Conservation (phyloP, 768 basidiomycete species). For the Terana coerulea region DNA sequence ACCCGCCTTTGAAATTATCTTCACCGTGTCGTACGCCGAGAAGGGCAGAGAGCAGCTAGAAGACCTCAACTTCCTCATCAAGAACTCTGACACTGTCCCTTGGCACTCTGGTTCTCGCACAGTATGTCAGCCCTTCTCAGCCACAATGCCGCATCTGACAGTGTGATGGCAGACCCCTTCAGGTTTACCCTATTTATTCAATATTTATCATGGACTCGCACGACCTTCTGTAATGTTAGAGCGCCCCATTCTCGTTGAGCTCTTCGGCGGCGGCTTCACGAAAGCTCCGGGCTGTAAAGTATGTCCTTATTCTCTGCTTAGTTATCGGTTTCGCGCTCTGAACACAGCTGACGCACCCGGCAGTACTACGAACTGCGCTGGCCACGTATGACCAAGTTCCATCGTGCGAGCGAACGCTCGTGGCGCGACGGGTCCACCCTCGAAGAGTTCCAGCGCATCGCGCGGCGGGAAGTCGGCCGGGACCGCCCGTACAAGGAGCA, state of each 20-base stretch:
- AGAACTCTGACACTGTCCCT: constrained; percentile 36
- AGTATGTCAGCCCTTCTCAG: background rate
- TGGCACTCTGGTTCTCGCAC: constrained; percentile 16
- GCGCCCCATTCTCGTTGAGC: constrained; percentile 63
- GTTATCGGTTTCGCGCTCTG: background rate
- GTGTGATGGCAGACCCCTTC: background rate
- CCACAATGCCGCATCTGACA: background rate
- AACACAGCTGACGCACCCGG: constrained; percentile 1
- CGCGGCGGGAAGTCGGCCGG: constrained; percentile 49
- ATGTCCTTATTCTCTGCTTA: background rate
- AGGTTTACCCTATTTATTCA: constrained; percentile 52
- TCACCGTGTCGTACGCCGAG: constrained; percentile 74
- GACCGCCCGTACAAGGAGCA: constrained; percentile 48
- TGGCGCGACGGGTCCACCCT: constrained; percentile 57
- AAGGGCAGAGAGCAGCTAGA: constrained; percentile 65
- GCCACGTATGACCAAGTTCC: constrained; percentile 72
- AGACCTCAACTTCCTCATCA: constrained; percentile 65
- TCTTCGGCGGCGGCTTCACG: constrained; percentile 83
- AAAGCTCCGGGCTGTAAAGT: constrained; percentile 60
- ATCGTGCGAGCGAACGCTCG: constrained; percentile 55
- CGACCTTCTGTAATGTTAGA: constrained; percentile 56
- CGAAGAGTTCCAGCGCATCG: constrained; percentile 49
- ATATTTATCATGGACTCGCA: constrained; percentile 41
- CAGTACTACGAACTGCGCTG: constrained; percentile 85
- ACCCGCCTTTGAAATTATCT: constrained; percentile 72